Evolutionary conservation across 345 rosid species (phyloP).

Genomic region (Eucalyptus cloeziana): DNA sequence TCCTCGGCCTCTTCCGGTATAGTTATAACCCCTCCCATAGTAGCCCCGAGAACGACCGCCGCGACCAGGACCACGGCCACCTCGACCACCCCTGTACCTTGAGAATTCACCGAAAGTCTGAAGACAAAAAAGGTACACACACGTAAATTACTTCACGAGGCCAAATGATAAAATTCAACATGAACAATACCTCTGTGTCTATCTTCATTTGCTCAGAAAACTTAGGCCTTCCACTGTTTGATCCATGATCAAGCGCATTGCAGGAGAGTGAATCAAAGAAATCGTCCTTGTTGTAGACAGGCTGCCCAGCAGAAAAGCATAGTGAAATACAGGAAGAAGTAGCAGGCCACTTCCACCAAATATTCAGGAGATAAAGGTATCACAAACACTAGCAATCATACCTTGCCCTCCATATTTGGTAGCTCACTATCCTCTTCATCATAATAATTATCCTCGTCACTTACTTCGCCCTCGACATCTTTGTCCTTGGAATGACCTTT

Average conservation of each 20-base stretch:
- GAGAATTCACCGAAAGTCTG: constrained; percentile 74
- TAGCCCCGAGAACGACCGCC: constrained; percentile 35
- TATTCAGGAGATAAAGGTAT: neutral
- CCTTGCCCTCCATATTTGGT: constrained; percentile 39
- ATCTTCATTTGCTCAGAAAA: constrained; percentile 82
- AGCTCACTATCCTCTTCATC: constrained; percentile 34
- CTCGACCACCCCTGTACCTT: constrained; percentile 39
- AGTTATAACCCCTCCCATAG: constrained; percentile 28
- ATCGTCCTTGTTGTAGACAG: constrained; percentile 86
- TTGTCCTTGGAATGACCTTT: constrained; percentile 19
- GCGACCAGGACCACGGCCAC: constrained; percentile 23
- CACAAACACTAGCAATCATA: neutral
- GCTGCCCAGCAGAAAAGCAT: constrained; percentile 21
- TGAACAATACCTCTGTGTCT: constrained; percentile 64
- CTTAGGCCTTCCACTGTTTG: constrained; percentile 57
- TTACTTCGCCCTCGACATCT: constrained; percentile 19
- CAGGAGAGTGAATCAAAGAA: constrained; percentile 79
- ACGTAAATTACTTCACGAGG: neutral
- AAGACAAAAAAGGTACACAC: neutral
- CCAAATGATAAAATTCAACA: neutral
- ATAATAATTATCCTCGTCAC: constrained; percentile 44
- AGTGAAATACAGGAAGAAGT: neutral
- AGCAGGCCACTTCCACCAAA: neutral
- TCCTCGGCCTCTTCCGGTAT: constrained; percentile 24
- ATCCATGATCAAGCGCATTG: constrained; percentile 29